These are phyloP conservation scores for Plasmodium vivax DNA, from an alignment of 169 alveolate species.

Conservation along the genomic window DNA sequence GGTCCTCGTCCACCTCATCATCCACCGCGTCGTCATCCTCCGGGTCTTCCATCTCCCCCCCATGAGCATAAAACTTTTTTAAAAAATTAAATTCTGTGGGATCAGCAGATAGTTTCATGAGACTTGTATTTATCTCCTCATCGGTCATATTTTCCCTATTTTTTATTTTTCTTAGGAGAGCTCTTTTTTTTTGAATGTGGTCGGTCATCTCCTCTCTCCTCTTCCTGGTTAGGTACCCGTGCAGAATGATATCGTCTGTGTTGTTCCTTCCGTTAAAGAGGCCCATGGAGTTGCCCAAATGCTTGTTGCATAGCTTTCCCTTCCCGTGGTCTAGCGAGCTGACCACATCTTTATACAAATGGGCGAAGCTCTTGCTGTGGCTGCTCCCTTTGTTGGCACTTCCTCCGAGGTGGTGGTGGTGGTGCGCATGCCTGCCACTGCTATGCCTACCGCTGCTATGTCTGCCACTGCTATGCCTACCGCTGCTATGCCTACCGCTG, in stretches of 20 bases:
- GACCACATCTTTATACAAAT: neutral
- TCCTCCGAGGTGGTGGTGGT: neutral
- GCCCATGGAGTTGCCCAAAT: neutral
- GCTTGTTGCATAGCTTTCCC: neutral
- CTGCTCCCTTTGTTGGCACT: neutral
- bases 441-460: neutral
- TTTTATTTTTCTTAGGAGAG: neutral
- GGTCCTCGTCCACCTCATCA: neutral
- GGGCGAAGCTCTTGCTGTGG: neutral
- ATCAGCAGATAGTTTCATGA: neutral
- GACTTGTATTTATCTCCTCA: neutral
- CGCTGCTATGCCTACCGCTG: neutral
- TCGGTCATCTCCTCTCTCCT: neutral
- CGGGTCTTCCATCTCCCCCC: neutral
- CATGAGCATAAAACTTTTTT: neutral
- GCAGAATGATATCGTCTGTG: conserved; percentile 10
- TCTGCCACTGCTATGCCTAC: neutral
- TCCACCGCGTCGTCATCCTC: neutral
- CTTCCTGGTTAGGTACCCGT: conserved; percentile 7
- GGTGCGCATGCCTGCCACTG: neutral
- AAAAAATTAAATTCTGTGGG: neutral
- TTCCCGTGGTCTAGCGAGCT: neutral
- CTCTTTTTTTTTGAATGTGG: neutral
- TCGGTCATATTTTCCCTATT: neutral
- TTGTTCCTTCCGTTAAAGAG: neutral